Evolutionary conservation across 2,329 filamentous ascomycete genomes (phyloP).

Genomic region (Talaromyces marneffei): DNA sequence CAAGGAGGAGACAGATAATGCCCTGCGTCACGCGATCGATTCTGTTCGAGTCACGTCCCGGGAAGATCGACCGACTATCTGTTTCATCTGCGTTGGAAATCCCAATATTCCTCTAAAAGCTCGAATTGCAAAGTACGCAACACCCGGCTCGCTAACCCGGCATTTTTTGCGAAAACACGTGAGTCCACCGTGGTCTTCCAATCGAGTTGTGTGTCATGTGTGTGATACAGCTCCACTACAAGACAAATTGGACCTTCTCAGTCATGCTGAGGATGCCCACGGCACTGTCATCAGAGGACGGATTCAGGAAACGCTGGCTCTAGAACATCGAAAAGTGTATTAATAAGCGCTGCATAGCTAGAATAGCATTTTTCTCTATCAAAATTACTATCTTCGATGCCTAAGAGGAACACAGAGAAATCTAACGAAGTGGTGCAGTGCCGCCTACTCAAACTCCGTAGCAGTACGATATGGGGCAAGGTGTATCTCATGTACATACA

Average conservation of each 20-base stretch:
- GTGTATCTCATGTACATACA: no score
- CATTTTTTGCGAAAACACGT: background rate
- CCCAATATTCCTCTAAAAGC: background rate
- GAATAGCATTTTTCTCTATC: no score
- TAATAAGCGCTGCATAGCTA: no score
- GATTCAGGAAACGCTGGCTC: background rate
- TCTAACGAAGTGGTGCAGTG: no score
- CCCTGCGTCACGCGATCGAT: background rate
- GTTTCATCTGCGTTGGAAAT: background rate
- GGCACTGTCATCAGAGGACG: background rate
- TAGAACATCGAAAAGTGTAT: background rate
- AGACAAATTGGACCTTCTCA: background rate
- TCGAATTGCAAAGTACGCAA: background rate
- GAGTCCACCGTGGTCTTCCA: background rate
- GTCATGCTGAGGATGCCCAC: background rate
- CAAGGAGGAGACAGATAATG: background rate
- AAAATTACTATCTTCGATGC: no score
- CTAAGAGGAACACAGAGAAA: no score
- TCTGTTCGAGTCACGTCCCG: background rate
- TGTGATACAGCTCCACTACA: background rate
- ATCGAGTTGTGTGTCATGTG: background rate
- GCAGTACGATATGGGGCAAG: no score
- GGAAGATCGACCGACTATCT: background rate
- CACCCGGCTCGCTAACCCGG: background rate
- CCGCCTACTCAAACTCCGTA: no score